Base-by-base conservation (phyloP, 2,329 filamentous ascomycete genomes). In the Lecanicillium sp. region DNA sequence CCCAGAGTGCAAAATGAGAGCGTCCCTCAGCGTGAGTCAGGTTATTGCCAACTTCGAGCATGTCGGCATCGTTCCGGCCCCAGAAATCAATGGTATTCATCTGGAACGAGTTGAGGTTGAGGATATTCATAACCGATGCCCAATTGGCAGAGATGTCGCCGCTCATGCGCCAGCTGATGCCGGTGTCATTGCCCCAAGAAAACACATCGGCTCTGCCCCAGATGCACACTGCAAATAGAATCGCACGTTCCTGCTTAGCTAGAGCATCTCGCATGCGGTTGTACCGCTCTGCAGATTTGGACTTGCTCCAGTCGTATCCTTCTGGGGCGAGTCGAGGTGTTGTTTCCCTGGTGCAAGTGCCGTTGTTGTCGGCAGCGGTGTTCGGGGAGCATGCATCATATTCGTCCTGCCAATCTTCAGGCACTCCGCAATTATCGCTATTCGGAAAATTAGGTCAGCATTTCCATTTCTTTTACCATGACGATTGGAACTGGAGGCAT, bases 121-220 rank as follows among this genome's bases (percentile, higher is more conserved):
- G 48, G 37, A 74, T 72, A 3, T 49, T 48, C 35, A 49, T 49
- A 17, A 64, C 39, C 2, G 45, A 49, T 41, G 42, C 54, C 64
- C 62, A 66, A 28, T 51, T 40, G 1, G 58, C 54, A 27, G 51
- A 44, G 30, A 70, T 69, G 46, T 70, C 66, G 2, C 51, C 58
- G 42, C 59, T 64, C 57, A 65, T 69, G 44, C 60, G 59, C 64
- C 60, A 72, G 18, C 62, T 68, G 40, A 69, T 66, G 3, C 66
- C 71, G 1, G 64, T 68, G 5, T 52, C 46, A 39, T 65, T 65
- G 6, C 66, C 74, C 71, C 72, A 77, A 3, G 51, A 49, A 37
- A 66, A 62, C 4, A 76, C 71, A 13, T 66, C 57, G 0, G 66
- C 71, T 13, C 62, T 50, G 4, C 74, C 74, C 72, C 73, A 77